Evolutionary conservation across 352 stramenopile species (phyloP).

Genomic region (Globisporangium polare): DNA sequence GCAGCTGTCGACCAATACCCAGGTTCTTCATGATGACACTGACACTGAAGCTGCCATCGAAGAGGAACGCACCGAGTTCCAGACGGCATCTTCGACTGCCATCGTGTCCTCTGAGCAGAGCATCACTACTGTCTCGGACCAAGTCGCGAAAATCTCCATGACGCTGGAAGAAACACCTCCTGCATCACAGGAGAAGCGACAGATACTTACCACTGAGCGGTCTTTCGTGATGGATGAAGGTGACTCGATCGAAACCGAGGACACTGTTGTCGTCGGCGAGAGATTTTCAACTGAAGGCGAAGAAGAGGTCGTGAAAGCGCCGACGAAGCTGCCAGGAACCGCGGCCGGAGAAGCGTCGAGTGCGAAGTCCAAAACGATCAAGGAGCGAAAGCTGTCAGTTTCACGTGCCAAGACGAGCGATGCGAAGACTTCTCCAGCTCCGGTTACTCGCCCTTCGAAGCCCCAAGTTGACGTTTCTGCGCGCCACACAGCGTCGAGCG

Average conservation of each 20-base stretch:
- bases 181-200: conserved; percentile 19
- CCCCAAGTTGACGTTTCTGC: not conserved
- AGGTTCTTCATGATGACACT: not conserved
- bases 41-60: not conserved
- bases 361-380: conserved; percentile 1
- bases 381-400: not conserved
- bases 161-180: not conserved
- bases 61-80: not conserved
- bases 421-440: not conserved
- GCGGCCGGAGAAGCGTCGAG: not conserved
- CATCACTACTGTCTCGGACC: not conserved
- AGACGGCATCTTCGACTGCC: not conserved
- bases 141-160: not conserved
- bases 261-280: conserved; percentile 59
- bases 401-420: not conserved
- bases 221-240: conserved; percentile 67
- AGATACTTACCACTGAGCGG: conserved; percentile 63
- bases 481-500: conserved; percentile 13
- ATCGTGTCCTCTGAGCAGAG: not conserved
- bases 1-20: not conserved
- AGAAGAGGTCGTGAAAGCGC: conserved; percentile 31
- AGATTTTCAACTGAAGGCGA: conserved; percentile 53
- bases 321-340: not conserved
- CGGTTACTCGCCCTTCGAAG: not conserved
- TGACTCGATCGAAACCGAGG: conserved; percentile 52